A percentile compares a stretch with the other conserved stretches of the same genome.
Evolutionary conservation across 202 grass and related monocot genomes (phyloP).

Genomic region (Elaeis oleifera): DNA sequence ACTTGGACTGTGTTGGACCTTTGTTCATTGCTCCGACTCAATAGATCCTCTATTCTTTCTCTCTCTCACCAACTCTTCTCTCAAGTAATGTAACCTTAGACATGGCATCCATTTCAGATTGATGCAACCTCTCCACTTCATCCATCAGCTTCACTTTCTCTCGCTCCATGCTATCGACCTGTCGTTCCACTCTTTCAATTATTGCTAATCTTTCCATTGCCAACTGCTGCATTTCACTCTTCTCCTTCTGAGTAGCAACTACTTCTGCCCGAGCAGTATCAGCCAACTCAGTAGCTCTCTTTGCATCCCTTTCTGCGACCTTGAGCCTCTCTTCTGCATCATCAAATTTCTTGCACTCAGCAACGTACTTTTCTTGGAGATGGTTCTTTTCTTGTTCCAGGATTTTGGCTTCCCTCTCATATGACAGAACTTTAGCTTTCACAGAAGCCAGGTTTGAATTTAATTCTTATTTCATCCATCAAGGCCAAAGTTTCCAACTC

Average conservation of each 20-base stretch:
- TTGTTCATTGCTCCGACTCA: constrained; percentile 76
- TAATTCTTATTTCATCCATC: constrained; percentile 73
- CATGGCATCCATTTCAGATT: constrained; percentile 67
- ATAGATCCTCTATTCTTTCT: constrained; percentile 88
- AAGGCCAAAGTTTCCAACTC: constrained; percentile 55
- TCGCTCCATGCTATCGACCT: constrained; percentile 64
- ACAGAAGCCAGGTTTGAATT: constrained; percentile 56
- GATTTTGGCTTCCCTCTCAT: constrained; percentile 67
- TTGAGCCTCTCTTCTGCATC: constrained; percentile 72
- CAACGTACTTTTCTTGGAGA: constrained; percentile 69
- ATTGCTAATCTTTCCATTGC: constrained; percentile 69
- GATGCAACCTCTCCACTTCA: constrained; percentile 62
- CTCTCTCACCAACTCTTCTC: constrained; percentile 69
- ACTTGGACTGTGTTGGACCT: constrained; percentile 93
- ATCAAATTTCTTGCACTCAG: constrained; percentile 77
- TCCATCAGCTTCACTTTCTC: constrained; percentile 54
- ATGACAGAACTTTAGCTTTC: constrained; percentile 53
- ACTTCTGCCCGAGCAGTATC: constrained; percentile 61
- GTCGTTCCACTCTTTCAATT: constrained; percentile 80
- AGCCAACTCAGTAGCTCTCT: constrained; percentile 75
- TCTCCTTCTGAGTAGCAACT: constrained; percentile 66
- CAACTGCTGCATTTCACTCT: constrained; percentile 75
- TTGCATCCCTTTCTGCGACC: constrained; percentile 85
- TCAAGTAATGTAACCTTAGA: constrained; percentile 70
- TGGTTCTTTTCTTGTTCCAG: constrained; percentile 95